These are phyloP conservation scores for Diaporthe ilicicola DNA, from an alignment of 2,329 filamentous ascomycete species.

Conservation along the genomic window DNA sequence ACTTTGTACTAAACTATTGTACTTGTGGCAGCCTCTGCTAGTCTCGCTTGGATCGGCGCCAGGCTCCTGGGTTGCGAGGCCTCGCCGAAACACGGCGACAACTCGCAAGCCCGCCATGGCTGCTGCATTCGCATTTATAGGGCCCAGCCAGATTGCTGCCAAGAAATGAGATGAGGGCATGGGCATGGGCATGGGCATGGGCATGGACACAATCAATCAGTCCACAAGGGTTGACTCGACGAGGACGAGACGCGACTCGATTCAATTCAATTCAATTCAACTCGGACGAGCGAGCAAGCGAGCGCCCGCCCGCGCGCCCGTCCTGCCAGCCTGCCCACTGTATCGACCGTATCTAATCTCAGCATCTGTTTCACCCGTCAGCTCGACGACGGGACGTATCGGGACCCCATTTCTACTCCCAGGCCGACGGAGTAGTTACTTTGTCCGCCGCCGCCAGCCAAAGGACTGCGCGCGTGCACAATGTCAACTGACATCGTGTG, in stretches of 20 bases:
- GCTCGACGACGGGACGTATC: neutral
- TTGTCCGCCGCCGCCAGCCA: constrained; percentile 19
- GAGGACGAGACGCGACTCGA: neutral
- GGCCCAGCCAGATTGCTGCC: neutral
- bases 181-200: neutral
- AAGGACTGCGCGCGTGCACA: constrained; percentile 8
- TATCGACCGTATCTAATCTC: neutral
- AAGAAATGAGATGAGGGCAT: neutral
- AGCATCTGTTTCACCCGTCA: neutral
- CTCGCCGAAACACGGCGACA: constrained; percentile 21
- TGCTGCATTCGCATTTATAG: neutral
- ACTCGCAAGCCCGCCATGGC: neutral
- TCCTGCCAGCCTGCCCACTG: too few species aligned
- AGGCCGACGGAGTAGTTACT: neutral
- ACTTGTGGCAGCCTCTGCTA: neutral
- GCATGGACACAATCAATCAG: neutral
- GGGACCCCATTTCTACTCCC: neutral
- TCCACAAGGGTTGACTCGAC: neutral
- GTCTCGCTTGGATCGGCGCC: constrained; percentile 22
- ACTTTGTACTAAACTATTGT: neutral
- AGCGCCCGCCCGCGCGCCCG: too few species aligned
- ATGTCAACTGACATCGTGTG: constrained; percentile 11
- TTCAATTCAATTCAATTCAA: neutral
- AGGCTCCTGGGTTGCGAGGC: constrained; percentile 8
- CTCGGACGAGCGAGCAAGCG: too few species aligned